Conservation (phyloP, 352 stramenopile genomes). For the Aphanomyces cochlioides region DNA sequence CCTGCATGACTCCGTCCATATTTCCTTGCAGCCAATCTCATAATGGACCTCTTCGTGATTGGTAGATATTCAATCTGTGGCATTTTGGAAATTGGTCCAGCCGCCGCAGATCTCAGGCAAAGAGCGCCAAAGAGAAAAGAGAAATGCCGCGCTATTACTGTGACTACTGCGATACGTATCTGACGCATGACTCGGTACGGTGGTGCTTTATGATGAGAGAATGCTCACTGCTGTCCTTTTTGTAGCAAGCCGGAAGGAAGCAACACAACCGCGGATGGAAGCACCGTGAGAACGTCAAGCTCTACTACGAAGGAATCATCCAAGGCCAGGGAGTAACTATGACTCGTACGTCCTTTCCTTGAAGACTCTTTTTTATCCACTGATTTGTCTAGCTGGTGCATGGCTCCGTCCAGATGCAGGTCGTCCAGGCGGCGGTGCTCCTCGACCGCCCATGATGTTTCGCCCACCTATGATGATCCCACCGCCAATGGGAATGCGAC, state of each 20-base stretch:
- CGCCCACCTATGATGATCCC: constrained; percentile 15
- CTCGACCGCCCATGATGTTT: constrained; percentile 18
- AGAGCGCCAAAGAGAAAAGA: background rate
- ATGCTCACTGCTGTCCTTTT: background rate
- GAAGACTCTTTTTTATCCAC: background rate
- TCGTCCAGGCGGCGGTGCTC: constrained; percentile 8
- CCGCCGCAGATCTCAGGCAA: background rate
- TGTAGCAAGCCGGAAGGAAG: constrained; percentile 85
- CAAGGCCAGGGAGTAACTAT: constrained; percentile 42
- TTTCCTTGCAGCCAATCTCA: too few species aligned
- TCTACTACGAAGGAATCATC: constrained; percentile 79
- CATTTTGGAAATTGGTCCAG: background rate
- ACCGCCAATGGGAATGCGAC: constrained; percentile 24
- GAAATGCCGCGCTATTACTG: constrained; percentile 93
- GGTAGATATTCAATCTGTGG: too few species aligned
- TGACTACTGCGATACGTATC: constrained; percentile 94
- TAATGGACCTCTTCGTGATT: too few species aligned
- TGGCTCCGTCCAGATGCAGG: constrained; percentile 25
- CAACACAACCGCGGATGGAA: constrained; percentile 95
- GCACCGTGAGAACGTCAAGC: constrained; percentile 92
- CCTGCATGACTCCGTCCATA: too few species aligned
- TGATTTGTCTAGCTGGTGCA: constrained; percentile 26
- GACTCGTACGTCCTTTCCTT: constrained; percentile 20
- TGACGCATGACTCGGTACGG: constrained; percentile 90
- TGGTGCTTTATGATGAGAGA: background rate